phyloP scores from a whole-genome alignment of 768 basidiomycete genomes.

The Gautieria morchelliformis region DNA sequence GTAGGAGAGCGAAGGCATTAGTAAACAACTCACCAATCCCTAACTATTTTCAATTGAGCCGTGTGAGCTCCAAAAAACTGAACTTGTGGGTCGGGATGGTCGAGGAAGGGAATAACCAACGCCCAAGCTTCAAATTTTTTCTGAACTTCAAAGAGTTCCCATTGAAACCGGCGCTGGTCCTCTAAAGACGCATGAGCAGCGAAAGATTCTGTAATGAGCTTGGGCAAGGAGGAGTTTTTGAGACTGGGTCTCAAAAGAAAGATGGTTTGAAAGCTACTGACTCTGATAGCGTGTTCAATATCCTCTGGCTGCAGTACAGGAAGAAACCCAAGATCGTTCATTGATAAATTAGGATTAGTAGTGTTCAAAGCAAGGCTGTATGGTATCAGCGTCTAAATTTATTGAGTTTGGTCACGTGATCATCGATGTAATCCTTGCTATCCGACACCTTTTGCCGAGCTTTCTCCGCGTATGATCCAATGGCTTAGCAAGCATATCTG shows the following conservation, averaged over 20 bases:
- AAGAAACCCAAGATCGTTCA: constrained; percentile 29
- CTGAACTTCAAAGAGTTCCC: constrained; percentile 68
- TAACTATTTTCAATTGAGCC: constrained; percentile 83
- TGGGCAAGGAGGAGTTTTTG: background rate
- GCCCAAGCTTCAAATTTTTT: constrained; percentile 72
- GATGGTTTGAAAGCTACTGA: constrained; percentile 24
- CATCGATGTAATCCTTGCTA: too few relatives aligned
- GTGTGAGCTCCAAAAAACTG: constrained; percentile 96
- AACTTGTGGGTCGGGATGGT: constrained; percentile 67
- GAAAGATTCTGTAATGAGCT: constrained; percentile 9
- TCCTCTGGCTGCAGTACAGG: constrained; percentile 44
- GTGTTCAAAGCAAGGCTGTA: too few relatives aligned
- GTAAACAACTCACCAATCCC: constrained; percentile 63
- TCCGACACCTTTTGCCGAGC: too few relatives aligned
- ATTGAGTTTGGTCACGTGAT: background rate
- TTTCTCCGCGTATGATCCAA: too few relatives aligned
- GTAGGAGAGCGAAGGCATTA: background rate
- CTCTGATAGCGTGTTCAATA: constrained; percentile 50
- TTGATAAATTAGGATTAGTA: constrained; percentile 1
- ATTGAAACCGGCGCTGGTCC: constrained; percentile 53
- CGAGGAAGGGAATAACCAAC: constrained; percentile 65
- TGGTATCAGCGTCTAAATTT: background rate
- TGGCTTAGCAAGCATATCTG: too few relatives aligned
- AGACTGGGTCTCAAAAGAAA: background rate
- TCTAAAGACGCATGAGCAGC: constrained; percentile 43